phyloP scores from a whole-genome alignment of 108 stramenopile genomes.

The Craspedostauros australis region DNA sequence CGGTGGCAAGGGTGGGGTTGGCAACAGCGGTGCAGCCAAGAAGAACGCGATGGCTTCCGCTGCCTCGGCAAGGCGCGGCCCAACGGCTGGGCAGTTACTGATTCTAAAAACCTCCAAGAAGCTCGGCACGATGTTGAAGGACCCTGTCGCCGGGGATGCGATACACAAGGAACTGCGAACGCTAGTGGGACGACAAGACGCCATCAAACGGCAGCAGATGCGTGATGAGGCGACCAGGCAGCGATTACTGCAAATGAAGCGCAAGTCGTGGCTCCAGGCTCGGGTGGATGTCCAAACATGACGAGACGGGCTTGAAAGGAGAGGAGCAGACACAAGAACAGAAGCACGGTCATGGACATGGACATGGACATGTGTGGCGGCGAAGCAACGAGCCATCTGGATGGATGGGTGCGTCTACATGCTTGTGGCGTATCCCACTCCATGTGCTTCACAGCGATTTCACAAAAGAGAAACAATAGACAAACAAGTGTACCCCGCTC shows the following conservation, averaged over 20 bases:
- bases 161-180: slow-evolving; percentile 78
- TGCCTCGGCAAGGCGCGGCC: slow-evolving; percentile 15
- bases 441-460: too few relatives aligned
- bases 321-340: not conserved
- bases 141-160: slow-evolving; percentile 55
- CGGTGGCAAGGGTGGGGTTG: slow-evolving; percentile 82
- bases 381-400: too few relatives aligned
- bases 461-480: too few relatives aligned
- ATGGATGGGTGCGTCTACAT: too few relatives aligned
- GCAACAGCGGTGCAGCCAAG: slow-evolving; percentile 46
- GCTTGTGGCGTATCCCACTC: too few relatives aligned
- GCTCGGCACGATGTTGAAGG: slow-evolving; percentile 54
- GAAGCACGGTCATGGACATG: too few relatives aligned
- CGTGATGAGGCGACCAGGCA: slow-evolving; percentile 60
- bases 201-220: slow-evolving; percentile 47
- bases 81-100: slow-evolving; percentile 79
- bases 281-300: slow-evolving; percentile 25
- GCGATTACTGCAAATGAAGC: slow-evolving; percentile 80
- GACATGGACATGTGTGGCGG: too few relatives aligned
- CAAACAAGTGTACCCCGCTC: too few relatives aligned
- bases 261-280: slow-evolving; percentile 81
- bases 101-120: slow-evolving; percentile 76
- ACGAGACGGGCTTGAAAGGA: too few relatives aligned
- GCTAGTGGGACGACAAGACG: slow-evolving; percentile 57
- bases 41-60: slow-evolving; percentile 11